Evolutionary conservation across 345 rosid genomes (phyloP).

Genomic region (Viola odorata): DNA sequence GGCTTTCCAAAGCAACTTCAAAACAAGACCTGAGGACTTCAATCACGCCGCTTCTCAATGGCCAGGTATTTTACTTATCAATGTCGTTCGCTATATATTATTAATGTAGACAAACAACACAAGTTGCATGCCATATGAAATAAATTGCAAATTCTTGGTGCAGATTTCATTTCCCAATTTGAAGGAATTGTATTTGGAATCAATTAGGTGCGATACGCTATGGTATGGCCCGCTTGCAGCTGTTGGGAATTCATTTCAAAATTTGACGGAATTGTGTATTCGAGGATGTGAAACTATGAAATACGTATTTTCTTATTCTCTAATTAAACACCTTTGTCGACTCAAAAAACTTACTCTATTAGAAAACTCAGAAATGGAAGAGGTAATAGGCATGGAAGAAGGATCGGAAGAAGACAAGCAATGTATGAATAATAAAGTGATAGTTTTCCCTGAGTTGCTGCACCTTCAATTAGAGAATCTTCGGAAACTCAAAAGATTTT

Average conservation of each 20-base stretch:
- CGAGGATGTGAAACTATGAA: neutral
- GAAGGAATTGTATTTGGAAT: neutral
- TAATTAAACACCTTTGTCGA: slow-evolving; percentile 1
- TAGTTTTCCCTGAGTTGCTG: slow-evolving; percentile 9
- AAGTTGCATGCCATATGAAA: too few relatives aligned
- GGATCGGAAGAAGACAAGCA: neutral
- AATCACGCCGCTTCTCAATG: neutral
- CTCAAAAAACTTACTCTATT: neutral
- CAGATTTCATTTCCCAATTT: slow-evolving; percentile 10
- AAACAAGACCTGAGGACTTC: neutral
- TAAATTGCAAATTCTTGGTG: too few relatives aligned
- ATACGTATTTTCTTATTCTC: neutral
- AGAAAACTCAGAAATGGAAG: neutral
- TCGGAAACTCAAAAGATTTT: slow-evolving; percentile 10
- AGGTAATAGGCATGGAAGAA: neutral
- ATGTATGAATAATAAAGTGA: neutral
- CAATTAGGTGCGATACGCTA: neutral
- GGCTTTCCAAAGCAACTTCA: neutral
- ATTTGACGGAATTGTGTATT: neutral
- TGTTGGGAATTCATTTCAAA: neutral
- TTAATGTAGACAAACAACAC: too few relatives aligned
- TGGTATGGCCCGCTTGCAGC: neutral
- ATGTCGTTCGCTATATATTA: too few relatives aligned
- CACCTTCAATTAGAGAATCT: neutral
- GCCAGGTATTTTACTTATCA: neutral